Evolutionary conservation across 2,329 filamentous ascomycete species (phyloP).

Genomic region (Madurella mycetomatis): DNA sequence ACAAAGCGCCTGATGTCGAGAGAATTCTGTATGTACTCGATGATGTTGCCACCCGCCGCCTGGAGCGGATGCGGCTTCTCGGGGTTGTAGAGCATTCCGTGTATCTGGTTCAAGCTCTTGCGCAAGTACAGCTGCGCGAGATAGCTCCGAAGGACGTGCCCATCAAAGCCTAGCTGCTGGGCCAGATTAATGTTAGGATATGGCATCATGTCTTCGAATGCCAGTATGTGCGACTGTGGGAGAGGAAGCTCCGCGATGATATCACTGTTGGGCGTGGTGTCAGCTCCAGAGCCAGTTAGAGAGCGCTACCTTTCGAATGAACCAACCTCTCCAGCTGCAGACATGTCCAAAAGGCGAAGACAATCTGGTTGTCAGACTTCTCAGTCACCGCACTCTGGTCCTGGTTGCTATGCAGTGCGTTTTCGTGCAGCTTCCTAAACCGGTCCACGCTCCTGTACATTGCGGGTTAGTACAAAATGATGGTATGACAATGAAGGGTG

Average conservation of each 20-base stretch:
- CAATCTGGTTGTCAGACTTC: slow-evolving; percentile 57
- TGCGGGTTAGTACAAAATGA: neutral
- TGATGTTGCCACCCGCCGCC: slow-evolving; percentile 33
- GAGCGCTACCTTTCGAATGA: neutral
- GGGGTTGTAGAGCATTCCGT: slow-evolving; percentile 51
- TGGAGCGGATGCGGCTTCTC: slow-evolving; percentile 28
- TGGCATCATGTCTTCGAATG: slow-evolving; percentile 60
- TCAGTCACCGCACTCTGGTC: slow-evolving; percentile 34
- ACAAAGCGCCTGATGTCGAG: slow-evolving; percentile 39
- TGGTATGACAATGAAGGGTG: neutral
- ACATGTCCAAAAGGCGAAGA: slow-evolving; percentile 88
- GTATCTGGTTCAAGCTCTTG: slow-evolving; percentile 61
- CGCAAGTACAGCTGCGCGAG: slow-evolving; percentile 60
- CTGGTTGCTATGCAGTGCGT: slow-evolving; percentile 12
- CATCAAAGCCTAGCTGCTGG: slow-evolving; percentile 40
- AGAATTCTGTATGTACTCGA: slow-evolving; percentile 37
- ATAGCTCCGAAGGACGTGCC: slow-evolving; percentile 55
- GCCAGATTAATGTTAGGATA: slow-evolving; percentile 55
- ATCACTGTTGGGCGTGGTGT: slow-evolving; percentile 52
- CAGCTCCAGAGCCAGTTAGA: neutral
- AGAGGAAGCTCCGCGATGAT: slow-evolving; percentile 79
- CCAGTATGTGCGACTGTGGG: slow-evolving; percentile 57
- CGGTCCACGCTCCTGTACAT: slow-evolving; percentile 45
- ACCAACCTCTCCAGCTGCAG: slow-evolving; percentile 80
- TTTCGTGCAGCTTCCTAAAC: slow-evolving; percentile 39